Evolutionary conservation across 192 early-diverging fungal species (phyloP).

Genomic region (Coemansia sp.): DNA sequence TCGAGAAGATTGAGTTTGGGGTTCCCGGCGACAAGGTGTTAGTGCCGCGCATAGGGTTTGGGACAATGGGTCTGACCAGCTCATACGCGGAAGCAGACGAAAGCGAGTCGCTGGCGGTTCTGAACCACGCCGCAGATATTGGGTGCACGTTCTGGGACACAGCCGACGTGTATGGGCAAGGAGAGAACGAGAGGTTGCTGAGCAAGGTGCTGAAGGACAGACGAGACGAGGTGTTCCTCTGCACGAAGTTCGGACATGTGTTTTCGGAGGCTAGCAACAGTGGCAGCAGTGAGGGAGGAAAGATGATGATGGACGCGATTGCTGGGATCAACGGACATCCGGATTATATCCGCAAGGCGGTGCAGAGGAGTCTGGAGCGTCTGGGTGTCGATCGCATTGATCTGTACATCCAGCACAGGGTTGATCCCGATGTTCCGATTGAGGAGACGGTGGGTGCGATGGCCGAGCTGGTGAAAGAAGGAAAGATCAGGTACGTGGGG

Average conservation of each 20-base stretch:
- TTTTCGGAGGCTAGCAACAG: neutral
- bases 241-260: slow-evolving; percentile 63
- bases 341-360: slow-evolving; percentile 54
- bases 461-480: slow-evolving; percentile 67
- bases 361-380: slow-evolving; percentile 51
- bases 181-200: slow-evolving; percentile 60
- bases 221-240: slow-evolving; percentile 59
- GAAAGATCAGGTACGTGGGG: slow-evolving; percentile 64
- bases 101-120: slow-evolving; percentile 33
- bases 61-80: slow-evolving; percentile 40
- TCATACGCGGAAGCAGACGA: slow-evolving; percentile 44
- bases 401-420: slow-evolving; percentile 65
- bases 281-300: slow-evolving; percentile 13
- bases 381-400: slow-evolving; percentile 62
- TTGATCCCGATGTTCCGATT: slow-evolving; percentile 62
- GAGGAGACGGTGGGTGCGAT: slow-evolving; percentile 66
- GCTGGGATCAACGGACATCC: slow-evolving; percentile 45
- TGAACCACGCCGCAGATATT: slow-evolving; percentile 55
- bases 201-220: slow-evolving; percentile 54
- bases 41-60: slow-evolving; percentile 43
- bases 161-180: slow-evolving; percentile 59
- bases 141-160: slow-evolving; percentile 64
- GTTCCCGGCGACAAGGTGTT: slow-evolving; percentile 29
- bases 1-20: slow-evolving; percentile 26
- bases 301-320: slow-evolving; percentile 11